These are phyloP conservation scores for Dictyophora rubrovolvata DNA, from an alignment of 768 basidiomycete species.

Conservation along the genomic window DNA sequence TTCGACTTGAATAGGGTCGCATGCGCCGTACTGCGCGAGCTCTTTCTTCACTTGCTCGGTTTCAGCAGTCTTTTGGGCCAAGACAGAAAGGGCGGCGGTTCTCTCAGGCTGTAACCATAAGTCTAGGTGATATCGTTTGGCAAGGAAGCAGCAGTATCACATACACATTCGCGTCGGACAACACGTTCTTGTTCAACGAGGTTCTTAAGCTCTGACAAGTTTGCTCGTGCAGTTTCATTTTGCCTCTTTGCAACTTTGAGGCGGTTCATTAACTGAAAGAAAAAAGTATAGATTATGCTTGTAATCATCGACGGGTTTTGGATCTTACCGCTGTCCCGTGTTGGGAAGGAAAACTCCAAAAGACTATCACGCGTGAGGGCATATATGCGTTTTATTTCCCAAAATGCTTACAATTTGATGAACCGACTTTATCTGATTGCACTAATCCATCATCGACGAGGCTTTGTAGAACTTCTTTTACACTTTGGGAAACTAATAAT, in stretches of 20 bases:
- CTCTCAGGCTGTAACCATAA: slow-evolving; percentile 43
- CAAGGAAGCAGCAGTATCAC: slow-evolving; percentile 12
- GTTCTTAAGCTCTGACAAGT: slow-evolving; percentile 39
- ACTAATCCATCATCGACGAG: slow-evolving; percentile 83
- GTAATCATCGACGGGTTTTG: not conserved
- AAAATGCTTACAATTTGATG: slow-evolving; percentile 70
- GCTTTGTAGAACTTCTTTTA: slow-evolving; percentile 85
- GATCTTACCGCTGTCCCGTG: slow-evolving; percentile 58
- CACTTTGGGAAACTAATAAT: slow-evolving; percentile 67
- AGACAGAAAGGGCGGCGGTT: slow-evolving; percentile 37
- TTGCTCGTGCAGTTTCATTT: slow-evolving; percentile 30
- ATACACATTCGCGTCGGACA: slow-evolving; percentile 48
- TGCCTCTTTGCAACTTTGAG: slow-evolving; percentile 41
- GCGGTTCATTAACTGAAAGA: slow-evolving; percentile 45
- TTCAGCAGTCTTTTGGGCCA: slow-evolving; percentile 39
- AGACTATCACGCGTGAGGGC: slow-evolving; percentile 43
- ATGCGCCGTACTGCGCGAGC: slow-evolving; percentile 67
- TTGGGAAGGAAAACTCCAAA: slow-evolving; percentile 93
- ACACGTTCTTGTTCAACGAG: slow-evolving; percentile 42
- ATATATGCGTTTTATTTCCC: slow-evolving; percentile 20
- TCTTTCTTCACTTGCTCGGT: slow-evolving; percentile 51
- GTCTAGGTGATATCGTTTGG: not conserved
- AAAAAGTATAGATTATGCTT: not conserved
- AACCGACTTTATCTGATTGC: slow-evolving; percentile 85
- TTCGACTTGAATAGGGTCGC: slow-evolving; percentile 75